phyloP scores from a whole-genome alignment of 495 filamentous ascomycete genomes.

The Podospora pseudopauciseta region DNA sequence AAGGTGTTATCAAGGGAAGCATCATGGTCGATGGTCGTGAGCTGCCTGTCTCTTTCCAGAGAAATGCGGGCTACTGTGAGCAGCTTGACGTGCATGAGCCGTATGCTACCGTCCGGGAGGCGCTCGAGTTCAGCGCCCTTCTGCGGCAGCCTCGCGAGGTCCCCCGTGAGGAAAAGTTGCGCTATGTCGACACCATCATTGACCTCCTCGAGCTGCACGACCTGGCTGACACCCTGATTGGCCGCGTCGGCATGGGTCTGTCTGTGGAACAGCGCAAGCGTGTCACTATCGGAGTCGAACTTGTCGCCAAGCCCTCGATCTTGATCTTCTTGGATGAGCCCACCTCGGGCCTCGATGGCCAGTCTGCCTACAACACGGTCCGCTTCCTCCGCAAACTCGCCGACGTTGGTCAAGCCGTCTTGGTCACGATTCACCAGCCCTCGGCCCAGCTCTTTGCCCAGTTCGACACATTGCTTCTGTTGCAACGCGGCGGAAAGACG shows the following conservation, averaged over 20 bases:
- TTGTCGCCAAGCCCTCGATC: slow-evolving; percentile 80
- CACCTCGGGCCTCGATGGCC: slow-evolving; percentile 81
- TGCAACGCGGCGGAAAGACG: slow-evolving; percentile 62
- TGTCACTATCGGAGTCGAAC: slow-evolving; percentile 88
- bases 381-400: slow-evolving; percentile 80
- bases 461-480: slow-evolving; percentile 67
- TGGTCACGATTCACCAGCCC: slow-evolving; percentile 76
- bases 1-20: slow-evolving; percentile 64
- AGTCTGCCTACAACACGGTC: slow-evolving; percentile 77
- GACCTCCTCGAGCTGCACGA: slow-evolving; percentile 75
- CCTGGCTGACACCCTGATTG: slow-evolving; percentile 77
- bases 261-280: slow-evolving; percentile 54
- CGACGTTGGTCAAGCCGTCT: slow-evolving; percentile 66
- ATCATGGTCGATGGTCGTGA: slow-evolving; percentile 75
- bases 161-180: slow-evolving; percentile 65
- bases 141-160: slow-evolving; percentile 69
- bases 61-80: slow-evolving; percentile 80
- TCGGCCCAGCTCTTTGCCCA: slow-evolving; percentile 66
- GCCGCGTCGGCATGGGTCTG: slow-evolving; percentile 61
- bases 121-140: slow-evolving; percentile 72
- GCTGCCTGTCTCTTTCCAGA: slow-evolving; percentile 70
- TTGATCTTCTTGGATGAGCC: slow-evolving; percentile 77
- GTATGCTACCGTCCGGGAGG: slow-evolving; percentile 77
- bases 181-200: slow-evolving; percentile 85
- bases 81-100: slow-evolving; percentile 81